phyloP scores from a whole-genome alignment of 2,329 filamentous ascomycete genomes.

The Talaromyces marneffei region DNA sequence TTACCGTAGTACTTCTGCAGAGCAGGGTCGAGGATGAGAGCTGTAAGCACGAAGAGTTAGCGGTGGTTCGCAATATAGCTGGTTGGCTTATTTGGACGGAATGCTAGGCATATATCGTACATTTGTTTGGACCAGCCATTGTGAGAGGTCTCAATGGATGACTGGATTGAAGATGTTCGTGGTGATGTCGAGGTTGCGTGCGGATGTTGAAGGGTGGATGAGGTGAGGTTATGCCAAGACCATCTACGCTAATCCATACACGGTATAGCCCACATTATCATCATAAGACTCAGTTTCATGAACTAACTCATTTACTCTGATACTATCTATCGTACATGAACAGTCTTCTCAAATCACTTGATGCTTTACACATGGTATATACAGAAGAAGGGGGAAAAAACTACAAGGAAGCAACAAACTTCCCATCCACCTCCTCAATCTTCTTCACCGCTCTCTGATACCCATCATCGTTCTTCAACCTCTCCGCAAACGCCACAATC shows the following conservation, averaged over 20 bases:
- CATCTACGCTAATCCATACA: not conserved
- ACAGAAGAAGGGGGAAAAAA: not conserved
- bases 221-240: slow-evolving; percentile 5
- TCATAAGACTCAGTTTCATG: too few species aligned
- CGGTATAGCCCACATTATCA: not conserved
- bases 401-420: slow-evolving; percentile 5
- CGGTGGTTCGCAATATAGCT: not conserved
- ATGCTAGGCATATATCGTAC: slow-evolving; percentile 25
- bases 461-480: slow-evolving; percentile 31
- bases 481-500: slow-evolving; percentile 32
- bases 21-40: slow-evolving; percentile 40
- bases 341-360: too few species aligned
- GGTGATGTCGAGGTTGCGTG: not conserved
- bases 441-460: slow-evolving; percentile 38
- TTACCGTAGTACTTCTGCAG: slow-evolving; percentile 49
- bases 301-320: too few species aligned
- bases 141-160: not conserved
- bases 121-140: slow-evolving; percentile 49
- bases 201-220: not conserved
- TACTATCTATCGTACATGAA: too few species aligned
- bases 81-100: not conserved
- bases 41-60: slow-evolving; percentile 19
- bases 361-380: not conserved
- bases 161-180: not conserved
- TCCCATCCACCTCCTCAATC: slow-evolving; percentile 37